Base-by-base conservation (phyloP, 1,139 yeast species). In the Kluyveromyces marxianus region DNA sequence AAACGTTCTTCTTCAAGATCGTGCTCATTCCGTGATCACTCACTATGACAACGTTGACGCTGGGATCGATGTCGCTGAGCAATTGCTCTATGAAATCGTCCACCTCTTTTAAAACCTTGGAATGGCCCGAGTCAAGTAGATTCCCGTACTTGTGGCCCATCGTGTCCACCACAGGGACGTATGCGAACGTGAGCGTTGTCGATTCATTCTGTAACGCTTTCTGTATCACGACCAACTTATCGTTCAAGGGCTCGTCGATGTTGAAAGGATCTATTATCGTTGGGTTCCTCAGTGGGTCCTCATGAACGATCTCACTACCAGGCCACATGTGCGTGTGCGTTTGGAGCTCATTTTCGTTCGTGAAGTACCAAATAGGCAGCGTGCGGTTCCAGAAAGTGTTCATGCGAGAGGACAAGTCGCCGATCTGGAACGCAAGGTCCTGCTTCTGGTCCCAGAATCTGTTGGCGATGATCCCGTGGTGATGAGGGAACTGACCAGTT, bases 261-360 rank as follows among this genome's bases (percentile, higher is more conserved):
- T 87, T 81, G 65, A 74, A 89, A 48, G 67, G 66, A 56, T 83
- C 92, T 34, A 79, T 77, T 44, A 71, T 73, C 47, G 69, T 54
- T 3, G 83, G 84, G n/a, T 69, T 71, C 31, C 58, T 50, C 65
- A 69, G 27, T 48, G 58, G 34, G 48, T 53, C 43, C 26, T 55
- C 69, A 70, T 78, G 70, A 45, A 72, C 74, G 3, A 83, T 94
- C 56, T 87, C 95, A 50, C 89, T 81, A 1, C 96, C 96, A 0
- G 97, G 96, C 95, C 95, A 89, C 96, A 89, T 88, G 62, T 89
- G 96, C n/a, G 87, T 82, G 0, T 94, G 95, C 2, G 84, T 69
- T 10, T 70, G 70, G 4, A 85, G 75, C 8, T 36, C 37, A 7
- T 83, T 85, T n/a, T 63, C 63, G 27, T 70, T 69, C 0, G 94